Base-by-base conservation (phyloP, 2,329 filamentous ascomycete species). In the Hymenoscyphus occultus region DNA sequence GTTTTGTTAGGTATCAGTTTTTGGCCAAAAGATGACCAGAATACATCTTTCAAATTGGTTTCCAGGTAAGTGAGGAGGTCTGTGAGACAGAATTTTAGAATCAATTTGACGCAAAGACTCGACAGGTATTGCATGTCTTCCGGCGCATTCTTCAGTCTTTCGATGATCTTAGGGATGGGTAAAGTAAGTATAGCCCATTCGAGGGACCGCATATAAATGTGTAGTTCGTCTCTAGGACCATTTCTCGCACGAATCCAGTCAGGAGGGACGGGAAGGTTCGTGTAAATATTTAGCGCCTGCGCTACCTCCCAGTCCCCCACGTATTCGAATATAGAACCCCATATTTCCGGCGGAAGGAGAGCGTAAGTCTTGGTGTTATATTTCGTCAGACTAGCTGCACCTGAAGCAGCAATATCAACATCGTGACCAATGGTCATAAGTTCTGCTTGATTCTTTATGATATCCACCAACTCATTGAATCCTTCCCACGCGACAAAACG, bases 291-390 rank as follows among this genome's bases (percentile, higher is more conserved):
- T 5, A 97, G 81, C 0, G 91, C 89, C 69, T 89, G 89, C 10
- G 94, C 90, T 22, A 96, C 82, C 77, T 97, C 94, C 94, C 94
- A 98, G 76, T 98, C 94, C 56, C 87, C 87, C 0, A 93, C 86
- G 68, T 89, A 87, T 69, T 96, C 91, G 56, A 97, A 86, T 59
- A 98, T 90, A 64, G 94, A 90, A 39, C 90, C 90, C 92, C 93
- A 97, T 48, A 97, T 84, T 77, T 98, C 94, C 0, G 90, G 87
- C 0, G 94, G 94, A 0, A 98, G 80, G 54, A 80, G 80, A 57
- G 73, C 66, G 67, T 74, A 68, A 31, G 76, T 77, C 66, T 76
- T 78, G 59, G 75, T 73, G 39, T 78, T 78, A 54, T 78, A 75
- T 67, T 79, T 76, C 57, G 80, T 79, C 35, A 82, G 78, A 35